These are phyloP conservation scores for Grosmannia penicillata DNA, from an alignment of 2,329 filamentous ascomycete genomes.

Conservation along the genomic window DNA sequence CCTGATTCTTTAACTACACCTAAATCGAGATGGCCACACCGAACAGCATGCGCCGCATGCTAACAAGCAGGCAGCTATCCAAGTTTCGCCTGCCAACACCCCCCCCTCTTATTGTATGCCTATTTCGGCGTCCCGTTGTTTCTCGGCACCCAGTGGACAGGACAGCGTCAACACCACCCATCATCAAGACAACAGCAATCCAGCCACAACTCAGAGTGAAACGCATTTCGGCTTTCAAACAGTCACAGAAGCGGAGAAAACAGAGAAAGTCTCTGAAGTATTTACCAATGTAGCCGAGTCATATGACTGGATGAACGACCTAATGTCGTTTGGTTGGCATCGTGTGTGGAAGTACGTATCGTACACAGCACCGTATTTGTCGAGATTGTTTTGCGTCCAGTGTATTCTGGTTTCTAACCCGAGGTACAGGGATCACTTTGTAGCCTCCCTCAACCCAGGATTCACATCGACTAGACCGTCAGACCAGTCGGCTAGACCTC, in stretches of 20 bases:
- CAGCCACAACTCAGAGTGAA: constrained; percentile 15
- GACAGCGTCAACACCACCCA: too few relatives aligned
- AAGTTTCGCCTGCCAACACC: too few relatives aligned
- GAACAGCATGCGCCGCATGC: too few relatives aligned
- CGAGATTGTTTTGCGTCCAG: not conserved
- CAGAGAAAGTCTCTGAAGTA: constrained; percentile 58
- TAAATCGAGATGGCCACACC: too few relatives aligned
- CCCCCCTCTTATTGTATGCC: too few relatives aligned
- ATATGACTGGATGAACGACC: constrained; percentile 97
- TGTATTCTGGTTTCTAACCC: not conserved
- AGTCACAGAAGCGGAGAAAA: constrained; percentile 66
- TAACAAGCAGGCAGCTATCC: too few relatives aligned
- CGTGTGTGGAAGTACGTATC: constrained; percentile 67
- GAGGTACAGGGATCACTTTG: constrained; percentile 62
- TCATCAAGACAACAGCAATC: too few relatives aligned
- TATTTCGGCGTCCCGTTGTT: too few relatives aligned
- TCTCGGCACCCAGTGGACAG: not conserved
- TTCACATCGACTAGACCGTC: constrained; percentile 22
- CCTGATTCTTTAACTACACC: too few relatives aligned
- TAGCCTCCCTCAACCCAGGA: constrained; percentile 78
- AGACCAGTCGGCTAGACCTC: constrained; percentile 26
- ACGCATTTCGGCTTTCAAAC: constrained; percentile 91
- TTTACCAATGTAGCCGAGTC: constrained; percentile 90
- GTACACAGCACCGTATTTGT: not conserved
- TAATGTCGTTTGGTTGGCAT: constrained; percentile 97